Conservation (phyloP, 2,329 filamentous ascomycete genomes). For the Fusarium abutilonis region DNA sequence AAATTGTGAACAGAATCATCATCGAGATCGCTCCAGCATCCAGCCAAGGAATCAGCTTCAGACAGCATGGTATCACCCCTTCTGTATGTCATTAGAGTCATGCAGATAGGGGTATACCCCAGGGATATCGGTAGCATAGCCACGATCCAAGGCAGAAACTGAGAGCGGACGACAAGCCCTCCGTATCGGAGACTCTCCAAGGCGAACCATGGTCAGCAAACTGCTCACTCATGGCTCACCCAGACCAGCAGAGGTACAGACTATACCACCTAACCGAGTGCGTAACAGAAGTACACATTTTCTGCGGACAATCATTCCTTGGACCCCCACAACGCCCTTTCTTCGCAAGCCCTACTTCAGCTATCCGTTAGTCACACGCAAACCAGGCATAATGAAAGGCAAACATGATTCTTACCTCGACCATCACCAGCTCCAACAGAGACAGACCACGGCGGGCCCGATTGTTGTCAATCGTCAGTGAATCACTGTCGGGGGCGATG, state of each 20-base stretch:
- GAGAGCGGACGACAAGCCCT: background rate
- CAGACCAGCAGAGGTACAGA: constrained; percentile 12
- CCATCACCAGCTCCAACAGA: background rate
- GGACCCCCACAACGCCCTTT: background rate
- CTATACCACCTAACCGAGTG: background rate
- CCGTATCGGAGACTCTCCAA: background rate
- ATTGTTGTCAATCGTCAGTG: background rate
- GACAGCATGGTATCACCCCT: too few species aligned
- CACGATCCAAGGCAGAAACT: background rate
- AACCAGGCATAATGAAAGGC: constrained; percentile 11
- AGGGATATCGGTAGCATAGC: background rate
- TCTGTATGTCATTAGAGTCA: accelerated
- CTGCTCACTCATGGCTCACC: background rate
- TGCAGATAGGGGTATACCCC: too few species aligned
- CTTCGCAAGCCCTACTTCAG: constrained; percentile 19
- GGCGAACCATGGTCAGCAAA: constrained; percentile 1
- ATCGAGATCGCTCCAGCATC: background rate
- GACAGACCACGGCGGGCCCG: background rate
- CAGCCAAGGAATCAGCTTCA: background rate
- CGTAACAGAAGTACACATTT: constrained; percentile 12
- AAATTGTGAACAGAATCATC: background rate
- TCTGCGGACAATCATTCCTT: constrained; percentile 1
- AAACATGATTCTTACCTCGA: constrained; percentile 16
- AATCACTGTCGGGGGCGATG: background rate
- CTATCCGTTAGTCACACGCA: constrained; percentile 31